Base-by-base conservation (phyloP, 2,329 filamentous ascomycete genomes). In the Tolypocladium pustulatum region DNA sequence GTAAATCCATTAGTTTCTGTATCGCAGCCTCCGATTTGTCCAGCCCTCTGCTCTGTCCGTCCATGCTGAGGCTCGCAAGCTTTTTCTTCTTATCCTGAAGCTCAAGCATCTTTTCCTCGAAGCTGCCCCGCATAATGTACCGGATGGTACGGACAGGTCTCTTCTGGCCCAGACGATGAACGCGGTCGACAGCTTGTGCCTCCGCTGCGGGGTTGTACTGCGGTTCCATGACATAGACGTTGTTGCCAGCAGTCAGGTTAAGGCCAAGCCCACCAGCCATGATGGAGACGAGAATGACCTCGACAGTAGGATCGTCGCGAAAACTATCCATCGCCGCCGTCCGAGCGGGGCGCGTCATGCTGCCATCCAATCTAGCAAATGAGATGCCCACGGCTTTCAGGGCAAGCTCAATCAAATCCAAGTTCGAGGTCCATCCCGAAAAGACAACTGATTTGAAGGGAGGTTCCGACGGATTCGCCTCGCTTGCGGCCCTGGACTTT, bases 141-240 rank as follows among this genome's bases (percentile, higher is more conserved):
- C 92, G 85, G 41, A 90, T 86, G 1, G 91, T 95, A n/a, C 83
- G 82, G 0, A 99, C 94, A 15, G 87, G 83, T n/a, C 94, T 81
- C 66, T 84, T 94, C 76, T 99, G 94, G 0, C 94, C 92, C 1
- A 97, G 78, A 22, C 92, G 86, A 71, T 96, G 92, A 7, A 99
- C 90, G 36, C 94, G 90, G 70, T 97, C 94, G 9, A 97, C 82
- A 2, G 94, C 94, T 74, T 99, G 94, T 6, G 91, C 90, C 72
- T 99, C 93, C 0, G 92, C 91, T 0, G 91, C 92, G 0, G 94
- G 94, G 68, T 99, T 99, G 76, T 93, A 99, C 69, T 97, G 92
- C 6, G 94, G 94, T 71, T 99, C 94, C 93, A 99, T 97, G 66
- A 97, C 89, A 71, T 94, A 97, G 17, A 95, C 93, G 58, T 84